Evolutionary conservation across 768 basidiomycete genomes (phyloP).

Genomic region (Boletus fagicola): DNA sequence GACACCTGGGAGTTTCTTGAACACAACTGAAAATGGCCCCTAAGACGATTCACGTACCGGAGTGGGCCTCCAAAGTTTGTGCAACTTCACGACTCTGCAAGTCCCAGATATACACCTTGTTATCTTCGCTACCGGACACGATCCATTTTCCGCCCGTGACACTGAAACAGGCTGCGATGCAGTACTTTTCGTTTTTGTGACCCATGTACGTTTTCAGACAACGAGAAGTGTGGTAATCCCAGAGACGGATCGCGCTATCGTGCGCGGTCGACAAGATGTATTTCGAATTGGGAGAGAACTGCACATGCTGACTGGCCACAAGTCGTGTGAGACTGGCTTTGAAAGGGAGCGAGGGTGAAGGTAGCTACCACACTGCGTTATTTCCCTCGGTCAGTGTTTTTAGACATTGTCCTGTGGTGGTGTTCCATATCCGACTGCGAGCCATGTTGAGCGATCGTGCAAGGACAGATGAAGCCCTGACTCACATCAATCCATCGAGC

Average conservation of each 20-base stretch:
- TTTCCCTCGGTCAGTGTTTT: conserved; percentile 93
- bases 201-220: conserved; percentile 89
- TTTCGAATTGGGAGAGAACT: conserved; percentile 94
- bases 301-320: conserved; percentile 70
- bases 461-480: conserved; percentile 27
- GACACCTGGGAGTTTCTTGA: conserved; percentile 38
- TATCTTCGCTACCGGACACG: conserved; percentile 87
- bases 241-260: conserved; percentile 88
- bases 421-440: conserved; percentile 91
- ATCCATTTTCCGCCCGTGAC: conserved; percentile 89
- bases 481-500: conserved; percentile 89
- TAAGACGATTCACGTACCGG: conserved; percentile 41
- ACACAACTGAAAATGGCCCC: neutral
- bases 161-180: conserved; percentile 80
- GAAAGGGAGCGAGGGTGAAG: neutral
- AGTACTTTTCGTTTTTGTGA: conserved; percentile 80
- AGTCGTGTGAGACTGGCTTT: neutral
- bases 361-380: conserved; percentile 69
- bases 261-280: conserved; percentile 93
- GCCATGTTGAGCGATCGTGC: neutral
- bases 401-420: conserved; percentile 87
- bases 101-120: conserved; percentile 90
- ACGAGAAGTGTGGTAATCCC: conserved; percentile 91
- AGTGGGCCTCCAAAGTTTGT: conserved; percentile 75
- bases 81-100: conserved; percentile 83